A percentile compares a stretch with the other conserved stretches of the same genome.
phyloP scores from a whole-genome alignment of 495 filamentous ascomycete genomes.

The Copromyces sp. region DNA sequence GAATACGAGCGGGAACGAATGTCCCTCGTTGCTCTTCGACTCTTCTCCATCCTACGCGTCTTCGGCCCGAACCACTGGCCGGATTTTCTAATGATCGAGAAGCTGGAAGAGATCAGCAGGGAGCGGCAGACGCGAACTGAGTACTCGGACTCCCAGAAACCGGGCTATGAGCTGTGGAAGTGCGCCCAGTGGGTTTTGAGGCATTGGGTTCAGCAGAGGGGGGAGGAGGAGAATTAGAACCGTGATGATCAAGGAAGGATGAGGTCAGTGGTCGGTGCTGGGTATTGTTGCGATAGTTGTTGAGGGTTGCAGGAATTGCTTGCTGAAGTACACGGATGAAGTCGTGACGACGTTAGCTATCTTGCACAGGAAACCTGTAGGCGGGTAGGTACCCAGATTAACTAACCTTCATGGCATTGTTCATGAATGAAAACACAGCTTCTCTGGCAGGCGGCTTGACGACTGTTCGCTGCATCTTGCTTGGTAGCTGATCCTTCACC shows the following conservation, averaged over 20 bases:
- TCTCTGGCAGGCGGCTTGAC: neutral
- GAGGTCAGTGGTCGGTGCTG: too few species aligned
- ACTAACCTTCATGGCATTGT: neutral
- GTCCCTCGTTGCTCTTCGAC: neutral
- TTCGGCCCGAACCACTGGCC: constrained; percentile 12
- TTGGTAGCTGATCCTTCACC: neutral
- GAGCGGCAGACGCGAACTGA: neutral
- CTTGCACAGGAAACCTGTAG: neutral
- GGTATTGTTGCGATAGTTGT: neutral
- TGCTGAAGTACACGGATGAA: neutral
- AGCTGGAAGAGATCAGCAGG: neutral
- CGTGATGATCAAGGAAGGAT: too few species aligned
- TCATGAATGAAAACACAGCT: neutral
- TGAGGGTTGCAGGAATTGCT: neutral
- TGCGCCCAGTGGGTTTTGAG: neutral
- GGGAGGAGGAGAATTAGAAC: neutral
- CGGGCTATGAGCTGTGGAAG: neutral
- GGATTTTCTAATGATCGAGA: neutral
- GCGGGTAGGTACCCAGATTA: neutral
- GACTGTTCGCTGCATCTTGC: neutral
- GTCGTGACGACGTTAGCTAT: neutral
- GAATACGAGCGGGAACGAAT: constrained; percentile 1
- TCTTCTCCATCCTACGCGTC: constrained; percentile 1
- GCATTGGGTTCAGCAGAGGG: neutral
- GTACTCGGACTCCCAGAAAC: neutral